Base-by-base conservation (phyloP, 139 green algal species). In the Deuterostichococcus epilithicus region DNA sequence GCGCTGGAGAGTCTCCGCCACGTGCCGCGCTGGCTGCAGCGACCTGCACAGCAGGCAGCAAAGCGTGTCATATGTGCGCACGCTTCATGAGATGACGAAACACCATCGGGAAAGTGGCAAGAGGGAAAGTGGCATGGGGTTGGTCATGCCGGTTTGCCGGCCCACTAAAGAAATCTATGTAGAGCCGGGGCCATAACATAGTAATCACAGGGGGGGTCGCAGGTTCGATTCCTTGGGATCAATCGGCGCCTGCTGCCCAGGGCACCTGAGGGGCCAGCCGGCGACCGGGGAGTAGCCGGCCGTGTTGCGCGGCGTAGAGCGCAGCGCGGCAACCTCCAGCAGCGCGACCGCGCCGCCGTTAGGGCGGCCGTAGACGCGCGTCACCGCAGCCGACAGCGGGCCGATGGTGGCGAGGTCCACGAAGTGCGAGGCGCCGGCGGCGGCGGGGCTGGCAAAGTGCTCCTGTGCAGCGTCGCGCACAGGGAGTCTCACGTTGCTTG, bases 241-340 rank as follows among this genome's bases (percentile, higher is more conserved):
- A n/a, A n/a, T n/a, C n/a, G n/a, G n/a, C n/a, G n/a, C n/a, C n/a
- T n/a, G n/a, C n/a, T n/a, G n/a, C n/a, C n/a, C n/a, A n/a, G n/a
- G 42, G 42, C 60, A 74, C 77, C 79, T 70, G 37, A 83, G 81
- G 28, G 82, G 82, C 76, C 66, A 82, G 8, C 80, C 80, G 1
- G 44, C 34, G 3, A 72, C 42, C 32, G 34, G 70, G 35, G 75
- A 83, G 37, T 77, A 76, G 34, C 74, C 79, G 0, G 18, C 38
- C 28, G 28, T 72, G 52, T 78, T 83, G 58, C 47, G 35, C 3
- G 44, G 72, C 2, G 74, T 77, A 28, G 58, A 74, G 32, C n/a
- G 70, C n/a, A 78, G 33, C 8, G 82, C n/a, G 2, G 65, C 42
- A 25, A 87, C 82, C 65, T 83, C 72, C 36, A 87, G 66, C 47